Percentiles rank a stretch among this genome's conserved stretches.
phyloP scores from a whole-genome alignment of 2,329 filamentous ascomycete genomes.

The Scolecobasidium constrictum region DNA sequence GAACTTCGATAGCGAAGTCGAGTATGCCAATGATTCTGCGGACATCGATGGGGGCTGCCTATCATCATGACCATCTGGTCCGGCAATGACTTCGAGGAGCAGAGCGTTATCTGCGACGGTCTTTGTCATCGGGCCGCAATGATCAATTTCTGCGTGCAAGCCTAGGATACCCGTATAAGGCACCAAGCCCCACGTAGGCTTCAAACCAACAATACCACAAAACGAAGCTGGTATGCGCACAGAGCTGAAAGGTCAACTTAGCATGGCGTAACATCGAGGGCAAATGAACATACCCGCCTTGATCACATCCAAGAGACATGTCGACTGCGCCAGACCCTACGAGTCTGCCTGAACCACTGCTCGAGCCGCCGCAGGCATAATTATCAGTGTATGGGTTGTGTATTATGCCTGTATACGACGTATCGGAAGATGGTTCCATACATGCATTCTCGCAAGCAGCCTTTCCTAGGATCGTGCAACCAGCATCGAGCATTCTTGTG shows the following conservation, averaged over 20 bases:
- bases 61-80: slow-evolving; percentile 12
- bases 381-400: slow-evolving; percentile 34
- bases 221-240: slow-evolving; percentile 17
- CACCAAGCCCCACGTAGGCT: slow-evolving; percentile 17
- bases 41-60: no score
- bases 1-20: slow-evolving; percentile 15
- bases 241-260: no score
- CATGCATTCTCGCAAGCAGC: slow-evolving; percentile 45
- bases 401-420: slow-evolving; percentile 28
- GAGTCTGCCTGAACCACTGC: slow-evolving; percentile 31
- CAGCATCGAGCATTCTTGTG: slow-evolving; percentile 38
- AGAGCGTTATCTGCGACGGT: slow-evolving; percentile 16
- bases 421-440: slow-evolving; percentile 37
- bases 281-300: slow-evolving; percentile 29
- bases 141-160: slow-evolving; percentile 16
- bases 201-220: slow-evolving; percentile 17
- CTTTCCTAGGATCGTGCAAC: slow-evolving; percentile 39
- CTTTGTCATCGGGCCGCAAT: slow-evolving; percentile 15
- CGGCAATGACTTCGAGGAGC: slow-evolving; percentile 16
- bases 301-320: slow-evolving; percentile 27
- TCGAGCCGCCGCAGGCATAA: slow-evolving; percentile 38
- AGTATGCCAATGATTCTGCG: slow-evolving; percentile 17
- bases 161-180: slow-evolving; percentile 16
- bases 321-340: slow-evolving; percentile 29
- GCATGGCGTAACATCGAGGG: no score